Evolutionary conservation across 306 rosid species (phyloP), one percentile per base, ranked within the genome.

Genomic region (Sicyos baderoa): DNA sequence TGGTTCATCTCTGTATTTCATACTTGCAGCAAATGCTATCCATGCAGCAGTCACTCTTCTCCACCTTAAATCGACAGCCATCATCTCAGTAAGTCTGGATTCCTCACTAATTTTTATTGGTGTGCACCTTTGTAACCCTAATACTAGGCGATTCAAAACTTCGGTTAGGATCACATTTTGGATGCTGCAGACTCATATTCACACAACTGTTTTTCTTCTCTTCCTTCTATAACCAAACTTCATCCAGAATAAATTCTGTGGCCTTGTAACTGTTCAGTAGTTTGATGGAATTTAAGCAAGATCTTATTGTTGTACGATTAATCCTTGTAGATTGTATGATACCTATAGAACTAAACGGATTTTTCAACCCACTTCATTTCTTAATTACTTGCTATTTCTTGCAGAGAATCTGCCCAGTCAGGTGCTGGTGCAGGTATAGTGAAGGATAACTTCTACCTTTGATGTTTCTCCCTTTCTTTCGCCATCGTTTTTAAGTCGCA

Each of bases 1-100:
- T 35, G 10, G 62, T 71, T 8, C 37, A 6, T 75, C 52, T 75
- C 25, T 17, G 52, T 51, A 44, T 21, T 66, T 66, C 40, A 12
- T 45, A 19, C 57, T 75, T 44, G 76, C 82, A 85, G 84, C 89
- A 85, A 85, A 71, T 82, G 84, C 83, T 82, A 8, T 17, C 86
- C 14, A 47, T 79, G 22, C 86, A 84, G 79, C 89, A 79, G 54
- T 75, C 84, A 6, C 81, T 85, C 62, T 50, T 73, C 29, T 70
- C 88, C 56, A 78, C 78, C 76, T 77, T 79, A 72, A 82, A 79
- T 77, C 84, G 77, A 22, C 89, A 71, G 54, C 89, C 68, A 35
- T 70, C 88, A 48, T 75, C 72, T 62, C 86, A 73, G 89, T 84
- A 72, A 82, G 89, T 77, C 50, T 7, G 6, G 37, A 54, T 51